Percentiles rank a stretch among this genome's conserved stretches.
These are phyloP conservation scores for Picea engelmannii DNA, from an alignment of 83 land plant species.

Conservation along the genomic window DNA sequence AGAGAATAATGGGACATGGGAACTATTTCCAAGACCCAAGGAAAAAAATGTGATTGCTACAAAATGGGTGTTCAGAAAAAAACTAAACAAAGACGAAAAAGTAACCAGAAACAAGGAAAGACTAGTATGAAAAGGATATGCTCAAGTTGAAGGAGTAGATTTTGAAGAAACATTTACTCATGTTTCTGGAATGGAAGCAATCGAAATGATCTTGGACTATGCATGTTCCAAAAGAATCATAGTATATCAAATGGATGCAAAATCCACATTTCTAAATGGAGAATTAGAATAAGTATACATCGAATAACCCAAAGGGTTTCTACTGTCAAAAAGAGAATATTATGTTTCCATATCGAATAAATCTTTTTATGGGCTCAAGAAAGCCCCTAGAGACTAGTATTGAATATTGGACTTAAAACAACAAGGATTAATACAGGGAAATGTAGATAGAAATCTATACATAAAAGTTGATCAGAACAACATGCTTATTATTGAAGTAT, in stretches of 20 bases:
- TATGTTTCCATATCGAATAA: not conserved
- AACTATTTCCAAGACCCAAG: too few relatives aligned
- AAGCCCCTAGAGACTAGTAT: not conserved
- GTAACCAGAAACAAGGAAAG: not conserved
- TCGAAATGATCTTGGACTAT: not conserved
- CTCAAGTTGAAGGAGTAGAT: not conserved
- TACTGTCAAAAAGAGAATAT: not conserved
- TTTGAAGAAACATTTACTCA: not conserved
- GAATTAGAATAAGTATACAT: not conserved
- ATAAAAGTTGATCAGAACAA: not conserved
- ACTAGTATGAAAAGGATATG: not conserved
- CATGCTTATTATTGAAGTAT: not conserved
- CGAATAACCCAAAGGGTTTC: not conserved
- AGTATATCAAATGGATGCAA: not conserved
- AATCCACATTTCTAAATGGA: not conserved
- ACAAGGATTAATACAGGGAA: not conserved
- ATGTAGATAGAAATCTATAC: not conserved
- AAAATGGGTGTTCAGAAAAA: not conserved
- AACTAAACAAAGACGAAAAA: not conserved
- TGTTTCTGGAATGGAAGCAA: not conserved
- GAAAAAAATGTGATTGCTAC: too few relatives aligned
- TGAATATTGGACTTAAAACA: not conserved
- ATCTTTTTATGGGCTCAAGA: not conserved
- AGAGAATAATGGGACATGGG: too few relatives aligned
- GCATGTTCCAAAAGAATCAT: not conserved